A percentile compares a stretch with the other conserved stretches of the same genome.
These are phyloP conservation scores for Pichia sp. DNA, from an alignment of 1,139 yeast genomes.

Conservation along the genomic window DNA sequence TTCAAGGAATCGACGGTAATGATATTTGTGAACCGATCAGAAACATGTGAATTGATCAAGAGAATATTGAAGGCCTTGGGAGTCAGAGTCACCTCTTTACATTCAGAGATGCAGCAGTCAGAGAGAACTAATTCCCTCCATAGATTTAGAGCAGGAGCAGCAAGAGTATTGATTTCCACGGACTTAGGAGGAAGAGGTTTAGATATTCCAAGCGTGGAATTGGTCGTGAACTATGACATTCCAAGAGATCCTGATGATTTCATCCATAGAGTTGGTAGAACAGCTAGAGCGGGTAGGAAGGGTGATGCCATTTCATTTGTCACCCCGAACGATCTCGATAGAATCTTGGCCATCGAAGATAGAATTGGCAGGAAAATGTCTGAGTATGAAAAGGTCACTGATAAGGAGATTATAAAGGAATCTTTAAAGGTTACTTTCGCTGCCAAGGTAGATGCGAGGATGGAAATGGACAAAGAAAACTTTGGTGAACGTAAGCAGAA, in stretches of 20 bases:
- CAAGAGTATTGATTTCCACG: conserved; percentile 85
- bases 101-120: conserved; percentile 89
- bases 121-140: conserved; percentile 90
- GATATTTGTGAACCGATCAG: conserved; percentile 85
- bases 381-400: conserved; percentile 61
- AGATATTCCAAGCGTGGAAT: conserved; percentile 87
- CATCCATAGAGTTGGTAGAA: conserved; percentile 98
- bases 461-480: conserved; percentile 89
- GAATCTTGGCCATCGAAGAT: conserved; percentile 81
- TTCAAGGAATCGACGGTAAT: conserved; percentile 66
- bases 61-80: conserved; percentile 69
- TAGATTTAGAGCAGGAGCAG: conserved; percentile 90
- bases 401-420: conserved; percentile 65
- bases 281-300: conserved; percentile 95
- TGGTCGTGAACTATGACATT: conserved; percentile 85
- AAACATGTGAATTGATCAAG: conserved; percentile 79
- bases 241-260: conserved; percentile 97
- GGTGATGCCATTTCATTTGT: conserved; percentile 70
- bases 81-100: conserved; percentile 79
- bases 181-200: conserved; percentile 97
- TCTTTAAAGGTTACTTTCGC: conserved; percentile 63
- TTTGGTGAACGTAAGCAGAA: conserved; percentile 70
- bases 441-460: conserved; percentile 82
- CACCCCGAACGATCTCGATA: conserved; percentile 74
- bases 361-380: conserved; percentile 75